A percentile compares a stretch with the other conserved stretches of the same genome.
phyloP scores from a whole-genome alignment of 2,329 filamentous ascomycete genomes.

The Ophiosphaerella narmari region DNA sequence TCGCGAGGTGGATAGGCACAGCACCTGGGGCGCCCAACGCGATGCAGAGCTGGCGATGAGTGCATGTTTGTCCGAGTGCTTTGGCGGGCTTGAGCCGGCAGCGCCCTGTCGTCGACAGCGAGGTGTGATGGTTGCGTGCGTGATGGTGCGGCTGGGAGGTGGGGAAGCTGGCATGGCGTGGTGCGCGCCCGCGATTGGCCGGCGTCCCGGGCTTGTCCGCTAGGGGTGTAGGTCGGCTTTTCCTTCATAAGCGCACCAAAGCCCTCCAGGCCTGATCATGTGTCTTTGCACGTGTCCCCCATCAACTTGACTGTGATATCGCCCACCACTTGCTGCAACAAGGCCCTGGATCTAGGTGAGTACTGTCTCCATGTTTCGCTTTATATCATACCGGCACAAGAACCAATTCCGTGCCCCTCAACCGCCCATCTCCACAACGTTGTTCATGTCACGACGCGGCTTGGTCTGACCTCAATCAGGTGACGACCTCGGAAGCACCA shows the following conservation, averaged over 20 bases:
- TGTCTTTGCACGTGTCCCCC: neutral
- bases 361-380: no score
- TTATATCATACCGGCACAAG: no score
- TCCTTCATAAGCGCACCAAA: neutral
- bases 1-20: no score
- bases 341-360: no score
- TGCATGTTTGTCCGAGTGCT: no score
- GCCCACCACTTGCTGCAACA: neutral
- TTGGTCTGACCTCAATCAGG: neutral
- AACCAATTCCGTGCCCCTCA: no score
- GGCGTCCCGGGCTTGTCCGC: neutral
- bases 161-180: constrained; percentile 11
- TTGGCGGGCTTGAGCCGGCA: no score
- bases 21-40: no score
- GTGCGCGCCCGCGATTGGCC: constrained; percentile 11
- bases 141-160: neutral
- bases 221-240: neutral
- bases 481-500: neutral
- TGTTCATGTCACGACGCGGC: neutral
- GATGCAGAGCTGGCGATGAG: no score
- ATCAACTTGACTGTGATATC: neutral
- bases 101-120: no score
- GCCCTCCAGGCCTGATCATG: neutral
- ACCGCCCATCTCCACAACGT: no score
- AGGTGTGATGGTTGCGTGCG: no score